phyloP scores from a whole-genome alignment of 176 grass and related monocot genomes.

The Poa annua region DNA sequence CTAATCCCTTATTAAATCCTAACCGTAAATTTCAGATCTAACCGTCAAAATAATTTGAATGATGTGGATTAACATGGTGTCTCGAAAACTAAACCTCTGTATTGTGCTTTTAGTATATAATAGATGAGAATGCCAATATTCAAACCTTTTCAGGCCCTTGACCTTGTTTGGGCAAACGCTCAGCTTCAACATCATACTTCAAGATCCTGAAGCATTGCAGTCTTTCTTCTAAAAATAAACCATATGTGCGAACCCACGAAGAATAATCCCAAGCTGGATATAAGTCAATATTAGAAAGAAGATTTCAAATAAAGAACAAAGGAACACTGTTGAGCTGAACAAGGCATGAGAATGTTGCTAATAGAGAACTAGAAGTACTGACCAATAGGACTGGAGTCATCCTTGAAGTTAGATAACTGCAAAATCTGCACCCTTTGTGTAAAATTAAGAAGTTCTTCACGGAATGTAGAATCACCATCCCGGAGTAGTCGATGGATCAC shows the following conservation, averaged over 20 bases:
- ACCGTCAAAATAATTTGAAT: no score
- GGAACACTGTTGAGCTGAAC: background rate
- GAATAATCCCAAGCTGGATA: slow-evolving; percentile 92
- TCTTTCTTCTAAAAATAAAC: slow-evolving; percentile 91
- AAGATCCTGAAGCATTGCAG: slow-evolving; percentile 93
- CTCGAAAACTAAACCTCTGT: no score
- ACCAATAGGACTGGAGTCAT: slow-evolving; percentile 93
- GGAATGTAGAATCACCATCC: slow-evolving; percentile 88
- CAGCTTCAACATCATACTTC: slow-evolving; percentile 93
- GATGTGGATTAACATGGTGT: no score
- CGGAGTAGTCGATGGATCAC: slow-evolving; percentile 95
- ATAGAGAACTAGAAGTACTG: slow-evolving; percentile 38
- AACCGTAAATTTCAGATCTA: no score
- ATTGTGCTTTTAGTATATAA: no score
- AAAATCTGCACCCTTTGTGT: slow-evolving; percentile 80
- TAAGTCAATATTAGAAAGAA: slow-evolving; percentile 20
- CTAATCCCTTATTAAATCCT: no score
- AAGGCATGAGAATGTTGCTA: background rate
- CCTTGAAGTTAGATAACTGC: slow-evolving; percentile 97
- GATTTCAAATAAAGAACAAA: slow-evolving; percentile 6
- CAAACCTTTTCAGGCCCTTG: slow-evolving; percentile 86
- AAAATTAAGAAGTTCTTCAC: slow-evolving; percentile 87
- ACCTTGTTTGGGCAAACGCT: slow-evolving; percentile 72
- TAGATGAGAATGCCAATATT: slow-evolving; percentile 32
- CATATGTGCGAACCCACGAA: slow-evolving; percentile 89